A percentile compares a stretch with the other conserved stretches of the same genome.
These are phyloP conservation scores for Flaveria ramosissima DNA, from an alignment of 129 eudicot genomes.

Conservation along the genomic window DNA sequence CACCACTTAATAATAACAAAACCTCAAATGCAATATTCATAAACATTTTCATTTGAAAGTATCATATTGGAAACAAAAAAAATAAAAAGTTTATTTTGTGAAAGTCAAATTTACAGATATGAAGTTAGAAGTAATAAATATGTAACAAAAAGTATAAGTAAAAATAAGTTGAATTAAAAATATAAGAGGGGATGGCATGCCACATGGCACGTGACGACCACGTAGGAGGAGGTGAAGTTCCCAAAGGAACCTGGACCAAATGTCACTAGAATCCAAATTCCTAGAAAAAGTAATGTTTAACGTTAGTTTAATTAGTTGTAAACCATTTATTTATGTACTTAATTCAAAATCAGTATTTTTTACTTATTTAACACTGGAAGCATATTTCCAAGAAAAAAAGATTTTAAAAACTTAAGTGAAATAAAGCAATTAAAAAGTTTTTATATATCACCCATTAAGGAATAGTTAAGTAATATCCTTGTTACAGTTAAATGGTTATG, in stretches of 20 bases:
- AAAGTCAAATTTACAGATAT: neutral
- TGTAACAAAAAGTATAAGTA: neutral
- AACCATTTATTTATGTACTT: conserved; percentile 7
- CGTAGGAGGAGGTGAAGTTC: conserved; percentile 35
- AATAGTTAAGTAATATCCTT: no score
- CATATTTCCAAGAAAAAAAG: conserved; percentile 11
- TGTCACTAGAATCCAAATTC: conserved; percentile 41
- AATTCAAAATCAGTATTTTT: neutral
- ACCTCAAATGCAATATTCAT: no score
- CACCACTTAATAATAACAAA: no score
- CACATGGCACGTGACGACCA: conserved; percentile 41
- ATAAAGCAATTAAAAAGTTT: neutral
- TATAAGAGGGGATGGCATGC: conserved; percentile 24
- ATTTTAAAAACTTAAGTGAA: neutral
- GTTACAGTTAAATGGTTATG: no score
- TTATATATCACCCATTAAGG: neutral
- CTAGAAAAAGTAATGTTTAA: conserved; percentile 34
- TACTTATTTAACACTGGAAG: neutral
- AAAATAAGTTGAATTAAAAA: neutral
- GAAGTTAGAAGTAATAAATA: neutral
- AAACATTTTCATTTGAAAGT: no score
- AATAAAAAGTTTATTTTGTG: neutral
- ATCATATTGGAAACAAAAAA: neutral
- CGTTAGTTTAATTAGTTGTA: conserved; percentile 34
- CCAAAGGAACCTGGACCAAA: conserved; percentile 44